A percentile compares a stretch with the other conserved stretches of the same genome.
Conservation (phyloP, 2,329 filamentous ascomycete genomes). For the Trichoderma oligosporum region DNA sequence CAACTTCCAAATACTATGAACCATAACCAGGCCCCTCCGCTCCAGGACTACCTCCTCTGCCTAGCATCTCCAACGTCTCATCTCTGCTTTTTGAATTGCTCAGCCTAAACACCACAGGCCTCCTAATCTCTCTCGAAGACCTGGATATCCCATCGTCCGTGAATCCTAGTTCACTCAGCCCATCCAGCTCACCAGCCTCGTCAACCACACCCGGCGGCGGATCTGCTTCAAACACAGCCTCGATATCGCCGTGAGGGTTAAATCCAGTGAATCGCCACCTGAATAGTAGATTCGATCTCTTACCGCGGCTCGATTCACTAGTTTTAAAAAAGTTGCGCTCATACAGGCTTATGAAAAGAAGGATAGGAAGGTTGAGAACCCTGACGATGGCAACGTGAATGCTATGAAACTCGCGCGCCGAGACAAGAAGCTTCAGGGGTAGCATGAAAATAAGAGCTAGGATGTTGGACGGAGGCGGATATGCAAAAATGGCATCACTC, state of each 20-base stretch:
- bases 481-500: constrained; percentile 65
- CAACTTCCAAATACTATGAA: too few relatives aligned
- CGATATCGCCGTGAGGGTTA: constrained; percentile 57
- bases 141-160: constrained; percentile 33
- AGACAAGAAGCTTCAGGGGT: constrained; percentile 60
- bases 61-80: constrained; percentile 6
- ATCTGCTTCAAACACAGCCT: constrained; percentile 54
- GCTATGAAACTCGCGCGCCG: constrained; percentile 64
- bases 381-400: constrained; percentile 65
- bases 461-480: constrained; percentile 68
- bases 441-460: constrained; percentile 60
- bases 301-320: constrained; percentile 40
- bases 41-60: constrained; percentile 2
- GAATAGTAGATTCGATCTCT: constrained; percentile 24
- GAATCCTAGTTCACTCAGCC: constrained; percentile 33
- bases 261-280: constrained; percentile 46
- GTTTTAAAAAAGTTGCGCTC: constrained; percentile 43
- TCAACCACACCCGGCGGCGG: constrained; percentile 47
- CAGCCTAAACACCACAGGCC: constrained; percentile 14
- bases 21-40: too few relatives aligned
- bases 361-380: constrained; percentile 58
- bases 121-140: constrained; percentile 26
- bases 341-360: constrained; percentile 58
- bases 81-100: constrained; percentile 17
- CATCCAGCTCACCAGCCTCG: constrained; percentile 34